phyloP scores from a whole-genome alignment of 2,329 filamentous ascomycete genomes.

The Ophiocordyceps camponoti-leonardi region DNA sequence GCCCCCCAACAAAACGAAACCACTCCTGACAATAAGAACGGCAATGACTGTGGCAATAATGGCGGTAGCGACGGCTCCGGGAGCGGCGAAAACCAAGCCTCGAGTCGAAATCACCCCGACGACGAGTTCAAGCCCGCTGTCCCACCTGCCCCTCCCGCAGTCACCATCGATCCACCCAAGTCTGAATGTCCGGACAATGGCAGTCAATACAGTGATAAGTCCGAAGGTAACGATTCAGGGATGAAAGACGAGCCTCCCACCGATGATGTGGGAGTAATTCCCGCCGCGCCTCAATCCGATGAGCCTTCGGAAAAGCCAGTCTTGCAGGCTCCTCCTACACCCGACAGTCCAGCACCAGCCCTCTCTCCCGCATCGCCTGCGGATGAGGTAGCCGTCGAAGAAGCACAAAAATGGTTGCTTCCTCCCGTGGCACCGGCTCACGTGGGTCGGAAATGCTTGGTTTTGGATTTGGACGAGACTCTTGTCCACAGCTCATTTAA shows the following conservation, averaged over 20 bases:
- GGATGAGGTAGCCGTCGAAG: slow-evolving; percentile 22
- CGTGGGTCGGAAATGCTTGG: slow-evolving; percentile 80
- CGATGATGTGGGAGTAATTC: slow-evolving; percentile 28
- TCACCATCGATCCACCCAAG: slow-evolving; percentile 26
- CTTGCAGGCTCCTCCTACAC: slow-evolving; percentile 30
- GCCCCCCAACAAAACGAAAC: slow-evolving; percentile 18
- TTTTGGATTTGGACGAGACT: slow-evolving; percentile 91
- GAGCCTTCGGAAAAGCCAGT: slow-evolving; percentile 11
- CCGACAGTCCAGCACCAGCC: slow-evolving; percentile 26
- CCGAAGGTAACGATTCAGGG: slow-evolving; percentile 37
- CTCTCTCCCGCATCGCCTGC: slow-evolving; percentile 21
- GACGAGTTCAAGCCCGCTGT: slow-evolving; percentile 29
- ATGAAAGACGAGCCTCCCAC: slow-evolving; percentile 47
- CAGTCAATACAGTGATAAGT: slow-evolving; percentile 14
- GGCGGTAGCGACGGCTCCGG: slow-evolving; percentile 27
- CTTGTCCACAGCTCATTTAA: slow-evolving; percentile 98
- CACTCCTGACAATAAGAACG: slow-evolving; percentile 19
- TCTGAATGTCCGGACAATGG: slow-evolving; percentile 6
- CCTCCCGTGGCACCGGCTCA: slow-evolving; percentile 68
- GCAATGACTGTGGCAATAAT: slow-evolving; percentile 24
- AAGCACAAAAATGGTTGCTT: slow-evolving; percentile 49
- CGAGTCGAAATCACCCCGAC: slow-evolving; percentile 20
- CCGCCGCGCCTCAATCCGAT: slow-evolving; percentile 19
- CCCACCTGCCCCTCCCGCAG: slow-evolving; percentile 16
- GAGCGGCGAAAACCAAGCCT: slow-evolving; percentile 28